A percentile compares a stretch with the other conserved stretches of the same genome.
These are phyloP conservation scores for Colletotrichum endophyticum DNA, from an alignment of 2,329 filamentous ascomycete species.

Conservation along the genomic window DNA sequence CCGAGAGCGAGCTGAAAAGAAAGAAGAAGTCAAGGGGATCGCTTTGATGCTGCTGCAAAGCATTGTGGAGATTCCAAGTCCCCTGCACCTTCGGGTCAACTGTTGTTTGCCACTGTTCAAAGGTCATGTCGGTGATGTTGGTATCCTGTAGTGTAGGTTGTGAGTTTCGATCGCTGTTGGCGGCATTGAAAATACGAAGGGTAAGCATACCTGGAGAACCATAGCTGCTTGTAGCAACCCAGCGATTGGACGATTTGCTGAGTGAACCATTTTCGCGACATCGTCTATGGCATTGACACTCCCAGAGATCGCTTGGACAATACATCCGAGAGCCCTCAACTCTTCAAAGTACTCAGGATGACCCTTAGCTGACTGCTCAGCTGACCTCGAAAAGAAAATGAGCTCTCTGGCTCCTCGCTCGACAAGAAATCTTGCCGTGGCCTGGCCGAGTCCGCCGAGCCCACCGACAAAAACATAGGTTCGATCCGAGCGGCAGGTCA, in stretches of 20 bases:
- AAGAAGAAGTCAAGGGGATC: constrained; percentile 41
- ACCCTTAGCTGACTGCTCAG: not conserved
- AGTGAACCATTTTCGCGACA: constrained; percentile 27
- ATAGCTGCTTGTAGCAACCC: constrained; percentile 47
- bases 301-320: constrained; percentile 32
- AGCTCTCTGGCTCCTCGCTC: constrained; percentile 31
- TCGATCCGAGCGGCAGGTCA: not conserved
- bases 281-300: constrained; percentile 33
- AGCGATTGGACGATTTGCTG: constrained; percentile 31
- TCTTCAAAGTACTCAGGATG: constrained; percentile 4
- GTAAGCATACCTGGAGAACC: constrained; percentile 29
- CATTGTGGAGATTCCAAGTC: constrained; percentile 47
- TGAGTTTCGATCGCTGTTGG: not conserved
- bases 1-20: constrained; percentile 37
- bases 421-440: constrained; percentile 31
- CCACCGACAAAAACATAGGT: constrained; percentile 35
- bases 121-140: constrained; percentile 38
- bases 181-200: not conserved
- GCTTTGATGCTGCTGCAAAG: constrained; percentile 14
- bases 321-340: constrained; percentile 28
- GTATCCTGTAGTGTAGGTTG: not conserved
- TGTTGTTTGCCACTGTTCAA: constrained; percentile 37
- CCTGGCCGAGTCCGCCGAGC: constrained; percentile 34
- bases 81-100: constrained; percentile 45
- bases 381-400: constrained; percentile 31